Conservation (phyloP, 768 basidiomycete species). For the Fomitopsis pulvina region DNA sequence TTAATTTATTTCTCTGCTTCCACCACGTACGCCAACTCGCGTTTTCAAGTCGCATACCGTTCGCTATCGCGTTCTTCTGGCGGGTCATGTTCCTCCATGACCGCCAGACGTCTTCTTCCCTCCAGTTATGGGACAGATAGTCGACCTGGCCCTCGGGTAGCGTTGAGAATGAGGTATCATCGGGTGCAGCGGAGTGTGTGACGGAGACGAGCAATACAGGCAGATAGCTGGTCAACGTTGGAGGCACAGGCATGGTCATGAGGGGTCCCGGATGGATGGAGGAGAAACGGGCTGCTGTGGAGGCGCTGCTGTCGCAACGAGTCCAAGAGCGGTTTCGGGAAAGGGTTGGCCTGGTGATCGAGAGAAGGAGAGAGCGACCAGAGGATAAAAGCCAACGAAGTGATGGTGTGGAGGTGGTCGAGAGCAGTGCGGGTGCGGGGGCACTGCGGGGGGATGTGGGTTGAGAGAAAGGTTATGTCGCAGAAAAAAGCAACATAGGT, state of each 20-base stretch:
- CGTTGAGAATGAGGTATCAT: slow-evolving; percentile 78
- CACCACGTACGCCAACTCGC: slow-evolving; percentile 99
- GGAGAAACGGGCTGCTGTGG: background rate
- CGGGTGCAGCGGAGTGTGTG: slow-evolving; percentile 47
- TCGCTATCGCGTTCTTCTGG: slow-evolving; percentile 96
- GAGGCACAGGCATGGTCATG: slow-evolving; percentile 21
- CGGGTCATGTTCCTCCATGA: slow-evolving; percentile 98
- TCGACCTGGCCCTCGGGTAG: slow-evolving; percentile 92
- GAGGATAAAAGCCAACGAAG: background rate
- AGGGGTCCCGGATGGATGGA: background rate
- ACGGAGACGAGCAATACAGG: slow-evolving; percentile 66
- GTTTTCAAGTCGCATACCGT: slow-evolving; percentile 92
- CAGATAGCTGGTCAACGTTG: slow-evolving; percentile 42
- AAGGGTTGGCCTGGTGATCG: background rate
- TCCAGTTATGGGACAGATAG: slow-evolving; percentile 97
- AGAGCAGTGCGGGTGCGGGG: background rate
- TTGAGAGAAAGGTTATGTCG: background rate
- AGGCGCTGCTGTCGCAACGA: background rate
- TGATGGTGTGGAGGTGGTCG: background rate
- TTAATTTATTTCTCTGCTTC: slow-evolving; percentile 95
- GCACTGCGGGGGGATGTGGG: background rate
- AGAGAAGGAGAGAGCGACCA: background rate
- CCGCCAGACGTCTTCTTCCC: slow-evolving; percentile 96
- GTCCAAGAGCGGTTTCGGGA: background rate
- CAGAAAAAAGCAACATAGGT: background rate